phyloP scores from a whole-genome alignment of 2,329 filamentous ascomycete species.

The Sporothrix variecibatus region DNA sequence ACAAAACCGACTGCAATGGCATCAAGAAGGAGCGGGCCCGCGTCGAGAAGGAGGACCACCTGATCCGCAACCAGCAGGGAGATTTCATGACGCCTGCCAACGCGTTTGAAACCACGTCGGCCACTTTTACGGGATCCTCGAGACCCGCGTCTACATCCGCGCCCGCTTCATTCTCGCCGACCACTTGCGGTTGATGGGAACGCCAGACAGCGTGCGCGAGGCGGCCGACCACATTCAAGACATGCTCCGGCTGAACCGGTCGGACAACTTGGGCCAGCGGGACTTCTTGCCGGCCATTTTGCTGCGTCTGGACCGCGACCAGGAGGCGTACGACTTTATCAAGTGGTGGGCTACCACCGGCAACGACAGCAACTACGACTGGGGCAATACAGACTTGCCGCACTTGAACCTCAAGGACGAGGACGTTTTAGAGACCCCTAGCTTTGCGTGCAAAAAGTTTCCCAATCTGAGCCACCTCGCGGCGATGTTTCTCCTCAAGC shows the following conservation, averaged over 20 bases:
- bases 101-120: conserved; percentile 39
- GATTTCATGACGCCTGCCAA: conserved; percentile 19
- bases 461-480: conserved; percentile 21
- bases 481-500: conserved; percentile 34
- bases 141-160: conserved; percentile 43
- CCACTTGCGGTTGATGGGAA: conserved; percentile 37
- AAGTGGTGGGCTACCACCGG: conserved; percentile 47
- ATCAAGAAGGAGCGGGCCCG: conserved; percentile 30
- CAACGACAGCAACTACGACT: conserved; percentile 39
- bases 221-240: conserved; percentile 21
- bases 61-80: conserved; percentile 29
- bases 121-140: conserved; percentile 38
- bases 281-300: conserved; percentile 31
- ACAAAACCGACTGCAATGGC: conserved; percentile 34
- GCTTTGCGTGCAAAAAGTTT: background rate
- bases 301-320: conserved; percentile 38
- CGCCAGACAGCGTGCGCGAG: conserved; percentile 24
- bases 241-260: conserved; percentile 27
- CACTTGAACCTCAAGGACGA: conserved; percentile 42
- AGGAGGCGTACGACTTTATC: conserved; percentile 49
- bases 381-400: conserved; percentile 38
- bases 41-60: conserved; percentile 34
- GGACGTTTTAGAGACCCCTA: conserved; percentile 44
- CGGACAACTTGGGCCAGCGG: conserved; percentile 28
- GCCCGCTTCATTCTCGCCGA: conserved; percentile 37